A percentile compares a stretch with the other conserved stretches of the same genome.
Conservation (phyloP, 495 filamentous ascomycete genomes). For the Bryoglossum gracile region DNA sequence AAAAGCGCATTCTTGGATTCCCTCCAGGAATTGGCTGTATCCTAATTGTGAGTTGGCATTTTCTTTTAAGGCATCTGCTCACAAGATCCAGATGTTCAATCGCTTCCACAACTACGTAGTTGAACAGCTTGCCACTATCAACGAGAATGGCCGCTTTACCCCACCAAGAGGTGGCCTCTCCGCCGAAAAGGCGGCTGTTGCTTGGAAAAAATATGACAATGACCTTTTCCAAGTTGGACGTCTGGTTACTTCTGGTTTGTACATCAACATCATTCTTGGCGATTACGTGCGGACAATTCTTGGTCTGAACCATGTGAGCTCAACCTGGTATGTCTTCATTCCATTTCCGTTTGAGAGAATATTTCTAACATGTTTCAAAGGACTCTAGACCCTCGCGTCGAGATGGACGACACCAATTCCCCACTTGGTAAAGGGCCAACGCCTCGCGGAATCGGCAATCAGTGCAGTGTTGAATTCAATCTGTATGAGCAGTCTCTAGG, state of each 20-base stretch:
- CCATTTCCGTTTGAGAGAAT: constrained; percentile 34
- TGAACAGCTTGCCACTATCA: constrained; percentile 47
- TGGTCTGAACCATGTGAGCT: constrained; percentile 67
- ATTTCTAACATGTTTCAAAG: too few relatives aligned
- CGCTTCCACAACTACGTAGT: constrained; percentile 77
- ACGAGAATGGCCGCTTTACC: constrained; percentile 61
- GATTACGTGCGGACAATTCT: constrained; percentile 81
- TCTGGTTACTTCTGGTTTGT: constrained; percentile 70
- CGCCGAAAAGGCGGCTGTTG: constrained; percentile 35
- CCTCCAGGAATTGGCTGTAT: constrained; percentile 75
- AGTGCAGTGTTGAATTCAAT: constrained; percentile 71
- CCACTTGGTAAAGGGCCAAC: constrained; percentile 28
- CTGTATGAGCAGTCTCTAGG: constrained; percentile 21
- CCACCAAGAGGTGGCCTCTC: constrained; percentile 38
- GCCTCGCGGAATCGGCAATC: constrained; percentile 61
- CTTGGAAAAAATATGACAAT: constrained; percentile 62
- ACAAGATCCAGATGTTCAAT: too few relatives aligned
- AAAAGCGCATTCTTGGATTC: constrained; percentile 67
- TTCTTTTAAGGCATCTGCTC: too few relatives aligned
- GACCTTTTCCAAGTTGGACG: constrained; percentile 80
- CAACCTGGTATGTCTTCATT: constrained; percentile 71
- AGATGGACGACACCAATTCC: constrained; percentile 29
- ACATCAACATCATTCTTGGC: constrained; percentile 74
- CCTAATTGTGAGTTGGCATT: too few relatives aligned
- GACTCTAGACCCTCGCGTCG: constrained; percentile 59